Base-by-base conservation (phyloP, 495 filamentous ascomycete genomes). In the Extremus antarcticus region DNA sequence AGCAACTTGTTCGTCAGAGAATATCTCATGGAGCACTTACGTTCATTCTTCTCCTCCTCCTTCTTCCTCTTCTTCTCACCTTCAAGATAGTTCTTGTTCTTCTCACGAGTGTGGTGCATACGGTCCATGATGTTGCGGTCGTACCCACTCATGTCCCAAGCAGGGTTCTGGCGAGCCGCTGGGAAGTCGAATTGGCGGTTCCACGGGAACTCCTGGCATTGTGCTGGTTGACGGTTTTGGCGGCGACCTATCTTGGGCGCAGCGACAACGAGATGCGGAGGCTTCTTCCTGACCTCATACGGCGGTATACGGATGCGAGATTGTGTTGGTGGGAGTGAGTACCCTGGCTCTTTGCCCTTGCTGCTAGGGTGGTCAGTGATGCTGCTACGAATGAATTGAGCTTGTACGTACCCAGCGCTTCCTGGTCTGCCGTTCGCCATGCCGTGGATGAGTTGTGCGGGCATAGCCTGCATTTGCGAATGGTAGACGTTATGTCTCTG, bases 181-280 rank as follows among this genome's bases (percentile, higher is more conserved):
- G 15, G n/a, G 43, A 62, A 62, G 35, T 62, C 56, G 16, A 62
- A 2, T 21, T 55, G 8, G 32, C 59, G 59, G n/a, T 58, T 46
- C 59, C 59, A 62, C 1, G 59, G 59, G 20, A 51, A 55, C n/a
- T 51, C 40, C 2, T 58, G 43, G 23, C 46, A 29, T 24, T 58
- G 55, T 3, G 55, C 51, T 15, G 54, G 51, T 25, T 29, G 50
- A 10, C 59, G 55, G 1, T 23, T 19, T 15, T 24, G 49, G 16
- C 52, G 45, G 32, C 53, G 47, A 21, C 39, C 56, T 0, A 45
- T 47, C 29, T 55, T 55, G 54, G 11, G n/a, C n/a, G n/a, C 40
- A 25, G 13, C 2, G 23, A 24, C 32, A 21, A 13, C 22, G 0
- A 16, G 35, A 15, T 51, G 39, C 3, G 32, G 7, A 17, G 59